A percentile compares a stretch with the other conserved stretches of the same genome.
Conservation (phyloP, 83 land plant species). For the Diphasiastrum complanatum region DNA sequence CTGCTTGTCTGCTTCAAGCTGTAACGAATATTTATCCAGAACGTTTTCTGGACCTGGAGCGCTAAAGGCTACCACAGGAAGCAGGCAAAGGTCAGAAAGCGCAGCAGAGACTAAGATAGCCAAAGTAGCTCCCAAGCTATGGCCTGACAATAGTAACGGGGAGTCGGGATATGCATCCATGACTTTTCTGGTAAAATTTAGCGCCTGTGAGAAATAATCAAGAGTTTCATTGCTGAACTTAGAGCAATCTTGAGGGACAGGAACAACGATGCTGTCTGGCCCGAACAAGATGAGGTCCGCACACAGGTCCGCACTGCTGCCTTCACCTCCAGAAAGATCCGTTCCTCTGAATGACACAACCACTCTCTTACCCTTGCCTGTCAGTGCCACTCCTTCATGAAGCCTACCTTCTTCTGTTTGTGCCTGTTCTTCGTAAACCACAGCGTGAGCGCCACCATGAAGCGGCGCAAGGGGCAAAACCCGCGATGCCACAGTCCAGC, state of each 20-base stretch:
- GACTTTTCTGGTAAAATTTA: conserved; percentile 19
- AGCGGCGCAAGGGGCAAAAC: conserved; percentile 26
- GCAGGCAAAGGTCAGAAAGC: conserved; percentile 5
- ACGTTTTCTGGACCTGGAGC: no score
- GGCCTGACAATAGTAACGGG: conserved; percentile 26
- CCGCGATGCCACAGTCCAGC: conserved; percentile 21
- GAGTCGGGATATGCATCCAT: conserved; percentile 23
- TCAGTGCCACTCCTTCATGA: neutral
- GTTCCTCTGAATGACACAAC: conserved; percentile 37
- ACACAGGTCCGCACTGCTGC: conserved; percentile 30
- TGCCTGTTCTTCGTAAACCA: conserved; percentile 14
- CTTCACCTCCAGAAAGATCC: conserved; percentile 2
- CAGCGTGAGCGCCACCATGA: conserved; percentile 27
- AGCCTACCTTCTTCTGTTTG: neutral
- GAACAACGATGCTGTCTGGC: neutral
- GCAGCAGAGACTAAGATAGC: conserved; percentile 34
- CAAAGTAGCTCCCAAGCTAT: conserved; percentile 36
- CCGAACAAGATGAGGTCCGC: conserved; percentile 27
- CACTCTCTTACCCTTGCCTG: neutral
- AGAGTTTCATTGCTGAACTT: conserved; percentile 23
- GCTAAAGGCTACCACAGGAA: conserved; percentile 32
- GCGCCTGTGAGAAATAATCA: conserved; percentile 33
- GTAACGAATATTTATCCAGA: no score
- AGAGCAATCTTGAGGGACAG: conserved; percentile 19
- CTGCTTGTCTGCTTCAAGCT: no score